These are phyloP conservation scores for Wallacemonas sp. DNA, from an alignment of 208 protist genomes.

Conservation along the genomic window DNA sequence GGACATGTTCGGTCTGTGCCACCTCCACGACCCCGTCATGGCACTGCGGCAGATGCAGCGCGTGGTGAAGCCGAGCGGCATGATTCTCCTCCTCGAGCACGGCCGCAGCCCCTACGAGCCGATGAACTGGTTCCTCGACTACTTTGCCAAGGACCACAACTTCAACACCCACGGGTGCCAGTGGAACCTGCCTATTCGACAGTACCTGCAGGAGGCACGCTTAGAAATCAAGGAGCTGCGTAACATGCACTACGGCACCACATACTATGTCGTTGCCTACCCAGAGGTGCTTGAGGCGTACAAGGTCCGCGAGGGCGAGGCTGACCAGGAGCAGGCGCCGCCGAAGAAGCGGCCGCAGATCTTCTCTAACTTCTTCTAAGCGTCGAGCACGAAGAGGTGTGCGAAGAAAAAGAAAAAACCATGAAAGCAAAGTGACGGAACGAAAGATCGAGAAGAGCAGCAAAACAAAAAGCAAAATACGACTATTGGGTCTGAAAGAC, in stretches of 20 bases:
- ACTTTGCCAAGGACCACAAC: conserved; percentile 77
- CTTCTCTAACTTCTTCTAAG: conserved; percentile 18
- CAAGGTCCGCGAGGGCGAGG: conserved; percentile 37
- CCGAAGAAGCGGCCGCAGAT: conserved; percentile 10
- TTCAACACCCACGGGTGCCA: conserved; percentile 87
- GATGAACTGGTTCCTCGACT: conserved; percentile 89
- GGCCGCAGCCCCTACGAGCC: conserved; percentile 77
- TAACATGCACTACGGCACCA: conserved; percentile 93
- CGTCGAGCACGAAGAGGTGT: background rate
- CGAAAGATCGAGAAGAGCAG: too few relatives aligned
- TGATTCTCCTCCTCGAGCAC: conserved; percentile 92
- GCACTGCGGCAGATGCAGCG: conserved; percentile 90
- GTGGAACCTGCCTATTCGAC: conserved; percentile 83
- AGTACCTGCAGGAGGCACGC: conserved; percentile 76
- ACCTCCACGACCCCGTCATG: conserved; percentile 89
- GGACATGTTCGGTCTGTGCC: conserved; percentile 93
- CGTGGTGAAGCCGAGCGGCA: conserved; percentile 87
- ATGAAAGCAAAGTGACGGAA: too few relatives aligned
- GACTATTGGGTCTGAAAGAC: too few relatives aligned
- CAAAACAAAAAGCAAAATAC: too few relatives aligned
- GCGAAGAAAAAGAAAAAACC: conserved; percentile 10
- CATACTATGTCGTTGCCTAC: conserved; percentile 89
- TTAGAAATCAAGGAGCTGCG: conserved; percentile 82
- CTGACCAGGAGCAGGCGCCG: background rate
- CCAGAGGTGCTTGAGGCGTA: conserved; percentile 79